Base-by-base conservation (phyloP, 257 asterid species). In the Scutellaria galericulata region DNA sequence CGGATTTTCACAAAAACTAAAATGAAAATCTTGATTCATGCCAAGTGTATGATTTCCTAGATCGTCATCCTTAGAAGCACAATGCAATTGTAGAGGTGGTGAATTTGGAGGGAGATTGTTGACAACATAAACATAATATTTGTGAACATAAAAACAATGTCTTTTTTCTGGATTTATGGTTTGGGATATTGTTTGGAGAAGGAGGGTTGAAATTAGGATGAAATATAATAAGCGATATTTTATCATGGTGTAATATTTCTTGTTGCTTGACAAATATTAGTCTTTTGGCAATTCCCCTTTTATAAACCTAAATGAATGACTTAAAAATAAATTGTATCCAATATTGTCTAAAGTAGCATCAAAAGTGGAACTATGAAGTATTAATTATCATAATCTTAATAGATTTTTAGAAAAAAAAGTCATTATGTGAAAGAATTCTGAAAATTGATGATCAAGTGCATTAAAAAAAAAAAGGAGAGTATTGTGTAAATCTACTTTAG, bases 71-170 rank as follows among this genome's bases (percentile, higher is more conserved):
- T 58, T 47, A 0, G 74, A 75, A 1, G 3, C 24, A 15, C 77
- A 72, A 18, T 52, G 71, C 63, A 66, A 2, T 0, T 1, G 13
- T 4, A 75, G 2, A 0, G 70, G 53, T 39, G 68, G 45, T 1
- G 71, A 37, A 2, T 51, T 61, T 0, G 71, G 42, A 48, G 79
- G 79, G 45, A 75, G 75, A n/a, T 68, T 50, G 58, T 50, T 67
- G 1, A 22, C 48, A 6, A 75, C n/a, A 9, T 40, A 31, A 37
- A 67, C 57, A 1, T 1, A 5, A 40, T 9, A 35, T 50, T 66
- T 66, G 0, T 3, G 0, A 5, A 5, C 14, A 0, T 13, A 0
- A 9, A 55, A 2, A 9, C 73, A 74, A 31, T 4, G 37, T 31
- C 5, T 31, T 4, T 31, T 31, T 2, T 31, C 37, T 31, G 5